These are phyloP conservation scores for Cenococcum geophilum DNA, from an alignment of 495 filamentous ascomycete species.

Conservation along the genomic window DNA sequence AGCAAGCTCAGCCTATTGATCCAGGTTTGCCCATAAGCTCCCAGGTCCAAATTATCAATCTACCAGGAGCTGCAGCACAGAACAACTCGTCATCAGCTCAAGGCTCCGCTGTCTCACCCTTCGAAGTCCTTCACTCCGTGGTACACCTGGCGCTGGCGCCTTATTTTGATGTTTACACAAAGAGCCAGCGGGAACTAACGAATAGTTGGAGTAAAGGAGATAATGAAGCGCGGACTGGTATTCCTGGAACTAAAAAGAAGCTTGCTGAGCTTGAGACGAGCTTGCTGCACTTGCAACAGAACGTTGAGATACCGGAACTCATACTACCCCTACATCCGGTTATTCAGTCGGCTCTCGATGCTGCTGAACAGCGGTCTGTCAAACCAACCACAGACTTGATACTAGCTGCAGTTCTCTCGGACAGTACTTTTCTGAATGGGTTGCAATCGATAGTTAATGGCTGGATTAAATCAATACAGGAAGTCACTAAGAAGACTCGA, in stretches of 20 bases:
- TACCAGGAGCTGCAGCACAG: slow-evolving; percentile 69
- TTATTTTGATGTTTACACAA: slow-evolving; percentile 92
- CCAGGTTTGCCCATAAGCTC: slow-evolving; percentile 66
- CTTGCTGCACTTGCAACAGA: slow-evolving; percentile 86
- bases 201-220: slow-evolving; percentile 63
- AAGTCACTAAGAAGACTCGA: slow-evolving; percentile 89
- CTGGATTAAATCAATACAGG: slow-evolving; percentile 97
- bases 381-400: slow-evolving; percentile 72
- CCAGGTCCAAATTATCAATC: slow-evolving; percentile 86
- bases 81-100: slow-evolving; percentile 59
- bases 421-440: slow-evolving; percentile 87
- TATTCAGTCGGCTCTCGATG: slow-evolving; percentile 74
- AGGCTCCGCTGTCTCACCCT: slow-evolving; percentile 69
- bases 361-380: slow-evolving; percentile 56
- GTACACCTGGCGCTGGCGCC: slow-evolving; percentile 83
- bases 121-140: slow-evolving; percentile 79
- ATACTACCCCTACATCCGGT: slow-evolving; percentile 78
- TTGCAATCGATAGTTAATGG: slow-evolving; percentile 87
- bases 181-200: slow-evolving; percentile 64
- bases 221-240: slow-evolving; percentile 82
- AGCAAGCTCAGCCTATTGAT: slow-evolving; percentile 81
- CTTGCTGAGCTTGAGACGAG: slow-evolving; percentile 88
- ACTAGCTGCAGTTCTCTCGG: slow-evolving; percentile 61
- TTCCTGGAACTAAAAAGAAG: slow-evolving; percentile 94
- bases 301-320: slow-evolving; percentile 92